Evolutionary conservation across 192 early-diverging fungal species (phyloP), one percentile per base, ranked within the genome.

Genomic region (Coemansia sp.): DNA sequence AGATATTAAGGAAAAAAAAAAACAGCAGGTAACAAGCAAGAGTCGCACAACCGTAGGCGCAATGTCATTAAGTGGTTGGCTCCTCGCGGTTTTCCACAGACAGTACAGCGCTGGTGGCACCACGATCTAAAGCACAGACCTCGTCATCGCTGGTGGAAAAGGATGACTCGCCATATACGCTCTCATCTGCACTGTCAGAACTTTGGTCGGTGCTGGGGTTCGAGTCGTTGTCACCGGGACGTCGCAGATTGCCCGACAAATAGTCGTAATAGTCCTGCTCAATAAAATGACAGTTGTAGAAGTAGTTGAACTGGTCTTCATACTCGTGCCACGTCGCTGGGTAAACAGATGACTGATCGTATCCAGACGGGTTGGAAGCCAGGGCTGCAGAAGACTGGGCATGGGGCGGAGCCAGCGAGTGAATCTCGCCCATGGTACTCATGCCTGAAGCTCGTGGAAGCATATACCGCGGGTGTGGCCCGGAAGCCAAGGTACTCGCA

Each of bases 201-300:
- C 52, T 51, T 42, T 20, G 42, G 25, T 29, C 39, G 39, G 11
- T 46, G 39, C 39, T 46, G 3, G 39, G 0, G 14, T 46, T 17
- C 39, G 39, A 30, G 23, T 29, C 46, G 33, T 53, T 65, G 67
- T 54, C 54, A 31, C 50, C 55, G 17, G 29, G 8, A 6, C 46
- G 63, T 36, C 31, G 60, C 10, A 25, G n/a, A 22, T 51, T 62
- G 51, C 55, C 54, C 17, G 76, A 58, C 51, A 73, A 36, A 31
- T 74, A 79, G 68, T 79, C 64, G 42, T 79, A 79, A 67, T 74
- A 79, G 55, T 79, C 71, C 60, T 79, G 76, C 67, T 79, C 76
- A 31, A 79, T 74, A 50, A 79, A 79, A 31, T 79, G 76, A 57
- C 76, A 79, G 64, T 73, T 79, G 71, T 79, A 79, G 61, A 79